Conservation (phyloP, 208 protist species). For the Leishmania aethiopica region DNA sequence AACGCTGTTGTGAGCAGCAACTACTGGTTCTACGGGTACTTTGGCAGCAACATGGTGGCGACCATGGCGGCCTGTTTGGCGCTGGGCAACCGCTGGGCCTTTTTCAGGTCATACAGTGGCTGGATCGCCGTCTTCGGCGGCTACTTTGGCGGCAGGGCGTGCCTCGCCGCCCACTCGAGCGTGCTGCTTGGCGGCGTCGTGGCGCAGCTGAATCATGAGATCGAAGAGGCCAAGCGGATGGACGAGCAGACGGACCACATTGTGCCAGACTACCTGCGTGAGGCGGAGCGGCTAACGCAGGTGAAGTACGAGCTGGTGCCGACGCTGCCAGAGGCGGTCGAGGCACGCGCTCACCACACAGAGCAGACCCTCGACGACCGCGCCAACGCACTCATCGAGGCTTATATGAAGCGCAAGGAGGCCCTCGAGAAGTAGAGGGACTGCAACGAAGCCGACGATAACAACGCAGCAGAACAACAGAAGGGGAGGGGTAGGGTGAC, state of each 20-base stretch:
- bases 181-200: slow-evolving; percentile 57
- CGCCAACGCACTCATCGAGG: slow-evolving; percentile 59
- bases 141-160: slow-evolving; percentile 81
- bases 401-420: slow-evolving; percentile 62
- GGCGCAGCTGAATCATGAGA: slow-evolving; percentile 60
- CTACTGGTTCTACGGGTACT: slow-evolving; percentile 90
- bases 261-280: slow-evolving; percentile 67
- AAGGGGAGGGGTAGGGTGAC: neutral
- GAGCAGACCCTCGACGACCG: slow-evolving; percentile 53
- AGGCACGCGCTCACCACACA: slow-evolving; percentile 17
- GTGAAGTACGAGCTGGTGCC: slow-evolving; percentile 77
- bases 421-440: slow-evolving; percentile 32
- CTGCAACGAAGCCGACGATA: neutral
- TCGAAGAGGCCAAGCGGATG: slow-evolving; percentile 67
- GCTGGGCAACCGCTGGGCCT: slow-evolving; percentile 62
- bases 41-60: slow-evolving; percentile 62
- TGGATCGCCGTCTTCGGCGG: slow-evolving; percentile 76
- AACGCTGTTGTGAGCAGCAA: slow-evolving; percentile 66
- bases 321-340: slow-evolving; percentile 40
- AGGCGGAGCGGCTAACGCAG: slow-evolving; percentile 53
- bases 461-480: neutral
- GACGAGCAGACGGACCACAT: slow-evolving; percentile 67
- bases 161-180: slow-evolving; percentile 57
- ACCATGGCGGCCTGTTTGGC: slow-evolving; percentile 72
- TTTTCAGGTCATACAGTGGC: slow-evolving; percentile 73